Evolutionary conservation across 768 basidiomycete species (phyloP), one percentile per base, ranked within the genome.

Genomic region (Boletus reticuloceps): DNA sequence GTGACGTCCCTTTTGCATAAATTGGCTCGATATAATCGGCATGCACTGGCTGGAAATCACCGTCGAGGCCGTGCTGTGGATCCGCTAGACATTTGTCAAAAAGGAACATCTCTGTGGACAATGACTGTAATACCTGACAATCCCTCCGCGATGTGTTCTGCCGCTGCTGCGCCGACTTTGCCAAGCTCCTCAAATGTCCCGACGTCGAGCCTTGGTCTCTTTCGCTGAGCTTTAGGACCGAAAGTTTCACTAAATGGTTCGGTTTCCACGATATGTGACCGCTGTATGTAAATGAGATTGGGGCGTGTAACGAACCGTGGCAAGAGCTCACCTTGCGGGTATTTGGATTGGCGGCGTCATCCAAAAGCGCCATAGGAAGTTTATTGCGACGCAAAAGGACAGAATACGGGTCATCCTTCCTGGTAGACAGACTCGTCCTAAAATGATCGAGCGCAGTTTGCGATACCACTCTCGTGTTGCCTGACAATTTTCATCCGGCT

Each of bases 381-480:
- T 98, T 98, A 75, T 98, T 98, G 55, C 94, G 81, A 55, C 88
- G 87, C 47, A 99, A 72, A 34, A 99, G 81, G 12, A 99, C 96
- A 10, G 94, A 94, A 69, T 98, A 99, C 1, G 97, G 97, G 65
- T 98, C 95, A 73, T 91, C 82, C 64, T 93, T 92, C 71, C 86
- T 92, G 13, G 81, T 77, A 22, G 83, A 79, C 43, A 99, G 81
- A 64, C 91, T 93, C 14, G 90, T 93, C 49, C 96, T 79, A 77
- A 99, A 99, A 72, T 98, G 97, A 66, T 97, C 94, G 64, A 99
- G 76, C 14, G 96, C 95, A 25, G 85, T 89, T 69, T 99, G 96
- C 20, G 93, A 94, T 67, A 99, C 98, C 36, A 98, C 96, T 68
- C 97, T 79, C n/a, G 97, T 98, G 73, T 98, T 98, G 41, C 96